phyloP scores from a whole-genome alignment of 495 filamentous ascomycete genomes.

The Xylaria cubensis region DNA sequence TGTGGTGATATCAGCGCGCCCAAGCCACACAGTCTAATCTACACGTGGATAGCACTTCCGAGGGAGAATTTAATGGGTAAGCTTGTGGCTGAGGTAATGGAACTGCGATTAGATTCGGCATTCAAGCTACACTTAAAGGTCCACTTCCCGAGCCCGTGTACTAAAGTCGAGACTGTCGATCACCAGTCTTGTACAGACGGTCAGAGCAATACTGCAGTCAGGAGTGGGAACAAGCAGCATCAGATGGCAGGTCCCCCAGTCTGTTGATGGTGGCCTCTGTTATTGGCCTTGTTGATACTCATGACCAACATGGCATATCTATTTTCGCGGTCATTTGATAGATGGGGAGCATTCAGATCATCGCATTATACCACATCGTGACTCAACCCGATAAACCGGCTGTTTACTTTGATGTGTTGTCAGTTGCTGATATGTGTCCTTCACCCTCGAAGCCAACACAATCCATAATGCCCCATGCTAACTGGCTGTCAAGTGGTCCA shows the following conservation, averaged over 20 bases:
- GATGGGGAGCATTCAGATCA: neutral
- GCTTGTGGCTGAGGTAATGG: slow-evolving; percentile 18
- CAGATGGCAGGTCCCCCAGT: slow-evolving; percentile 11
- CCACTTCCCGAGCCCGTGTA: neutral
- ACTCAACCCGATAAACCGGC: slow-evolving; percentile 8
- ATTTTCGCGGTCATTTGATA: slow-evolving; percentile 21
- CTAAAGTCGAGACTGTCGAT: slow-evolving; percentile 16
- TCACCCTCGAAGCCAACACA: slow-evolving; percentile 7
- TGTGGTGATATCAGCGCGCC: slow-evolving; percentile 15
- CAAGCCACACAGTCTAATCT: slow-evolving; percentile 18
- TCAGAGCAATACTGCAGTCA: neutral
- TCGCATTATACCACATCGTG: slow-evolving; percentile 17
- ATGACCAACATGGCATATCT: slow-evolving; percentile 23
- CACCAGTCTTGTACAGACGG: slow-evolving; percentile 14
- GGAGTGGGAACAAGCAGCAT: neutral
- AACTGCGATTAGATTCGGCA: neutral
- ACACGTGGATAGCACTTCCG: neutral
- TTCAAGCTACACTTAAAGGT: slow-evolving; percentile 16
- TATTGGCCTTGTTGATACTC: slow-evolving; percentile 25
- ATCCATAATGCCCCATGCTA: slow-evolving; percentile 1
- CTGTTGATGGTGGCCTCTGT: slow-evolving; percentile 4
- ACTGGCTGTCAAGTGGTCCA: slow-evolving; percentile 11
- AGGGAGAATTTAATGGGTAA: neutral
- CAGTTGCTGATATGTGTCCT: slow-evolving; percentile 6
- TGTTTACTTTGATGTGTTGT: slow-evolving; percentile 26